These are phyloP conservation scores for Taphrina betulina DNA, from an alignment of 1,139 yeast species.

Conservation along the genomic window DNA sequence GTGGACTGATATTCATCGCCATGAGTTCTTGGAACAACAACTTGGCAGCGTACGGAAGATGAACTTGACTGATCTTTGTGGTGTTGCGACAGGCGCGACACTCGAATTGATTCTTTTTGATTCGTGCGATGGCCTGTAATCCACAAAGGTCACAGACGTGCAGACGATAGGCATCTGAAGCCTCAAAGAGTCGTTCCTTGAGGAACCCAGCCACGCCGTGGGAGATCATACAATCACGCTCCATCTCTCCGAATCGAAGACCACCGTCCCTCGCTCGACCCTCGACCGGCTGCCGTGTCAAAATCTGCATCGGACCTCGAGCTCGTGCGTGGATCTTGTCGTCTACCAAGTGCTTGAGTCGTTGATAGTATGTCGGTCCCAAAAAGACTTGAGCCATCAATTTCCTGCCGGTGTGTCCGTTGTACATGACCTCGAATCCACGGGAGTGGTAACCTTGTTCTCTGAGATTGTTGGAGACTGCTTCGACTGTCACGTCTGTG, in stretches of 20 bases:
- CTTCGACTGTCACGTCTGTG: slow-evolving; percentile 90
- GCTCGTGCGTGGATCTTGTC: slow-evolving; percentile 99
- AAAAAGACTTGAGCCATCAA: slow-evolving; percentile 97
- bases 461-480: slow-evolving; percentile 82
- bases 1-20: slow-evolving; percentile 81
- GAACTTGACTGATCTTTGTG: slow-evolving; percentile 89
- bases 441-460: slow-evolving; percentile 97
- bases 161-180: slow-evolving; percentile 96
- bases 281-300: slow-evolving; percentile 98
- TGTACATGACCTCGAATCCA: slow-evolving; percentile 97
- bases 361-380: slow-evolving; percentile 98
- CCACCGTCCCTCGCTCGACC: slow-evolving; percentile 99
- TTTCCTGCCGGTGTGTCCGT: slow-evolving; percentile 98
- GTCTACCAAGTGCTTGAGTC: slow-evolving; percentile 96
- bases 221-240: slow-evolving; percentile 99
- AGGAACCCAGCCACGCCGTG: slow-evolving; percentile 98
- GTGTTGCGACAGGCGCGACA: slow-evolving; percentile 98
- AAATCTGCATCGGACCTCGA: slow-evolving; percentile 96
- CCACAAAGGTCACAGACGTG: slow-evolving; percentile 93
- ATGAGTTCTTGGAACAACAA: slow-evolving; percentile 93
- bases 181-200: slow-evolving; percentile 97
- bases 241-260: slow-evolving; percentile 99
- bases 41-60: slow-evolving; percentile 96
- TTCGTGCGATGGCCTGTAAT: slow-evolving; percentile 95
- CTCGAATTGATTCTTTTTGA: slow-evolving; percentile 95